Base-by-base conservation (phyloP, 225 moss, liverwort and hornwort species). In the Marchantia paleacea region DNA sequence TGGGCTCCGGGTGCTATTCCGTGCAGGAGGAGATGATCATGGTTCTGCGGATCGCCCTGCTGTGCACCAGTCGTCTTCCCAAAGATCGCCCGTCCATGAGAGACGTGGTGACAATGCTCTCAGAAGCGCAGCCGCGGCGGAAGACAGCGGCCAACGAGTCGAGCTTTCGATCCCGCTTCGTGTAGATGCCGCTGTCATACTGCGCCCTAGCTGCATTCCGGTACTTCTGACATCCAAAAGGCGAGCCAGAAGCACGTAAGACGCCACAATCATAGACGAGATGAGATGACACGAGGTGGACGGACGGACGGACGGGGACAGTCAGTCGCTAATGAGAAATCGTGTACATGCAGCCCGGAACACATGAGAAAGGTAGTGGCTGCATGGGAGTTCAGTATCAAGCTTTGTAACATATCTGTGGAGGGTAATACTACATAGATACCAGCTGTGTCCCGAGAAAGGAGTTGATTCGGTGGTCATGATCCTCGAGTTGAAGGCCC, bases 1-100 rank as follows among this genome's bases (percentile, higher is more conserved):
- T 89, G 69, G 82, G 84, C 16, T 73, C 77, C 8, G 86, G 84
- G 25, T 88, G 88, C 73, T 69, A 68, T 48, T 88, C 84, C 29
- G 84, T 84, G 52, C 86, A 86, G 26, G 89, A 89, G 86, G 89
- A 89, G 66, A 89, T 89, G 89, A 76, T 82, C 51, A 61, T 89
- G 79, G 86, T 89, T 25, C 75, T 89, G 57, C 76, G 89, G 49
- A 84, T 89, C 29, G 89, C 89, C 12, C 72, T 89, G 74, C 72
- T 89, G 29, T 89, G 89, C 60, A 86, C 86, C 0, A 86, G 86
- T 48, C 84, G 86, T 28, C 57, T 84, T n/a, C 89, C 89, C 0
- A 84, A 75, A 72, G 86, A 86, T 52, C 86, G 89, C 54, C 89
- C 89, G 14, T 89, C 86, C 11, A 89, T 89, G 89, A 73, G 89